Conservation (phyloP, 2,329 filamentous ascomycete species). For the Xylariaceae sp. region DNA sequence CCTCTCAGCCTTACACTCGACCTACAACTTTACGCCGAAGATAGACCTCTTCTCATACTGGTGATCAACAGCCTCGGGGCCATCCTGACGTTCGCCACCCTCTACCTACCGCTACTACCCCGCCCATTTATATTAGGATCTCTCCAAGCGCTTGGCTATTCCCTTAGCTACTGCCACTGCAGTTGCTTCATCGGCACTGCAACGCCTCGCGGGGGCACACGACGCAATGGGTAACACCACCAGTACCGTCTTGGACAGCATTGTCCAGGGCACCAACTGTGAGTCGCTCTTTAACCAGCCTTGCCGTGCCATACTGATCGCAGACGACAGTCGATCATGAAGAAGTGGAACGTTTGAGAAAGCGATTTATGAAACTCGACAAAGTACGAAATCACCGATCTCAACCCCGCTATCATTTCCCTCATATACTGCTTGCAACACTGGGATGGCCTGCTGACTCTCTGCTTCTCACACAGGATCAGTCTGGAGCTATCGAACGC, state of each 20-base stretch:
- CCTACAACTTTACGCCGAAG: no score
- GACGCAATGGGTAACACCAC: conserved; percentile 65
- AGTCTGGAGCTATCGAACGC: conserved; percentile 96
- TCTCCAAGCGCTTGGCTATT: no score
- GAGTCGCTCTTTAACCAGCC: conserved; percentile 33
- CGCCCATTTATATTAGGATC: no score
- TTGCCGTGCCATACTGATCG: conserved; percentile 3
- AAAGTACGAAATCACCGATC: conserved; percentile 60
- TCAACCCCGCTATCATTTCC: neutral
- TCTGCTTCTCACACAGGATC: conserved; percentile 61
- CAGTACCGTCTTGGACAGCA: conserved; percentile 83
- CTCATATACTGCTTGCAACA: neutral
- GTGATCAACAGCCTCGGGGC: no score
- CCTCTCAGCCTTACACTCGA: neutral
- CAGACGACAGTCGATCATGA: conserved; percentile 78
- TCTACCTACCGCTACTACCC: no score
- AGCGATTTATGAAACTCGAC: conserved; percentile 99
- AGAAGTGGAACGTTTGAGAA: conserved; percentile 91
- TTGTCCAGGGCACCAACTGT: conserved; percentile 97
- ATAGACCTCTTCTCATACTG: no score
- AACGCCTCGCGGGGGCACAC: conserved; percentile 20
- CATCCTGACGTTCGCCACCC: no score
- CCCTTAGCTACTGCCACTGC: no score
- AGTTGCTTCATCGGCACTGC: conserved; percentile 1
- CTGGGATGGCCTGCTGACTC: conserved; percentile 9